Conservation (phyloP, 345 rosid genomes). For the Alliaria petiolata region DNA sequence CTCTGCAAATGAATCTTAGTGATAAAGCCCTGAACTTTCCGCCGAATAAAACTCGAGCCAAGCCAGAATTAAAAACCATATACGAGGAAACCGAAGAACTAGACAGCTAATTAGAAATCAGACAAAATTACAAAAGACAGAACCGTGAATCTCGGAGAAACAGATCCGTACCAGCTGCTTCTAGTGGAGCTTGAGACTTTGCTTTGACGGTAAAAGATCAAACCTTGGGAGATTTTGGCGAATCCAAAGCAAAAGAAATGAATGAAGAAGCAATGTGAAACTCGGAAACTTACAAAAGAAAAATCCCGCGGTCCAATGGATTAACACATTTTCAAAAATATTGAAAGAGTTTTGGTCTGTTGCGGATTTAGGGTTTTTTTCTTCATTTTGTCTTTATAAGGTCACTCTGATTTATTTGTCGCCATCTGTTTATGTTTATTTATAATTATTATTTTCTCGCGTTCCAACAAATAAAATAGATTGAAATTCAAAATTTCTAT, state of each 20-base stretch:
- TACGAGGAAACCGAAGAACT: background rate
- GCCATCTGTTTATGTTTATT: too few relatives aligned
- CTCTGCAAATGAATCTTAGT: background rate
- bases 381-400: background rate
- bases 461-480: background rate
- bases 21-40: background rate
- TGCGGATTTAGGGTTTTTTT: conserved; percentile 8
- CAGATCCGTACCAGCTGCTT: conserved; percentile 23
- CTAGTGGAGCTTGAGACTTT: background rate
- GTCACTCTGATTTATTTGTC: background rate
- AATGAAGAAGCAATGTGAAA: background rate
- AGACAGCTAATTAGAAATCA: background rate
- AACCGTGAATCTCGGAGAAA: conserved; percentile 6
- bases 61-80: background rate
- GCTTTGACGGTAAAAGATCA: background rate
- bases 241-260: conserved; percentile 6
- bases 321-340: conserved; percentile 8
- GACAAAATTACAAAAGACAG: background rate
- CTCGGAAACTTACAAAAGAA: background rate
- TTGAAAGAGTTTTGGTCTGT: background rate
- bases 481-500: conserved; percentile 22
- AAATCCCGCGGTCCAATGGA: conserved; percentile 17
- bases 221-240: background rate
- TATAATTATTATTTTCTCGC: background rate
- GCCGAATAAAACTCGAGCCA: background rate